Base-by-base conservation (phyloP, 2,329 filamentous ascomycete genomes). In the Coniosporium tulheliwenetii region DNA sequence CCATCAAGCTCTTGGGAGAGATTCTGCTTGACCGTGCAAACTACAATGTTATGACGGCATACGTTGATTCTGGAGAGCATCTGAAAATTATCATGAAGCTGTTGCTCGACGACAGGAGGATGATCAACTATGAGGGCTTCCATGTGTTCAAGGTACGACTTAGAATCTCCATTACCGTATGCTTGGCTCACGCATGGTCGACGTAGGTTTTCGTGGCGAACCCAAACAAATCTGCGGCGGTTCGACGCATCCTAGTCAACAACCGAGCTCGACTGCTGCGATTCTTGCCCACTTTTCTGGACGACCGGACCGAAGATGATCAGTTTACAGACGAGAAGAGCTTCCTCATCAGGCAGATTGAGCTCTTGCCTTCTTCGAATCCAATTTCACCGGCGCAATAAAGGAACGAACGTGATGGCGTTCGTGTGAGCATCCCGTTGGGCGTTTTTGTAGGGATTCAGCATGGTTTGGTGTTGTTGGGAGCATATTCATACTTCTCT, bases 41-140 rank as follows among this genome's bases (percentile, higher is more conserved):
- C 63, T 98, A 98, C 67, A 85, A 79, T 56, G 85, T 96, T 56
- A 98, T 98, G 91, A 96, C 89, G 43, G 78, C 82, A 46, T 98
- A 96, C 57, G 91, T 98, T 43, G 87, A 94, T 59, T 80, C 82
- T 38, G 87, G 87, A 44, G 89, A 96, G 57, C 87, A 98, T 56
- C 73, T 98, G 51, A 98, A 98, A 66, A 82, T 96, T 48, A 91
- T 87, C 66, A 98, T 98, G 91, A 96, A 93, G 60, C 70, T 98
- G 44, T 68, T 98, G 45, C 80, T 86, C 50, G 91, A 96, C 59
- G 89, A 96, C 60, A 77, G 89, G 50, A 91, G 93, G 62, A 98
- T 98, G 87, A 91, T 98, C 46, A 91, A 96, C 62, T 98, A 98
- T 59, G 91, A 98, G 60, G 91, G 87, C 7, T 98, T 98, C 60